Base-by-base conservation (phyloP, 495 filamentous ascomycete species). In the Annulohypoxylon moriforme region DNA sequence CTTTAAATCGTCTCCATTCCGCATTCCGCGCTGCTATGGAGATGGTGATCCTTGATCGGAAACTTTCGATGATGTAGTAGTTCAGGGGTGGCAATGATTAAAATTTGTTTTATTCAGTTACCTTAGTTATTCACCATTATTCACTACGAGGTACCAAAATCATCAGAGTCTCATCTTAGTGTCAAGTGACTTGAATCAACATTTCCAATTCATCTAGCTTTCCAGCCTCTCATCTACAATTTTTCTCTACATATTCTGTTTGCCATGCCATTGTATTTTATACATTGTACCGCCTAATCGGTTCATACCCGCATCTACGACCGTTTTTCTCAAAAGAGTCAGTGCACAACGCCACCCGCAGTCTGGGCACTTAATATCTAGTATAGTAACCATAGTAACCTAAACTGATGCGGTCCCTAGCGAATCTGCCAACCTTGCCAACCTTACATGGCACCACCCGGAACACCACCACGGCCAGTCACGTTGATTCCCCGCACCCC, bases 361-460 rank as follows among this genome's bases (percentile, higher is more conserved):
- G 49, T 22, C 24, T 64, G 58, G 63, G 25, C 38, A 60, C 34
- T 68, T 64, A 64, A 72, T 60, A 55, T 64, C 47, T 53, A 58
- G 31, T 56, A 36, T 24, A 20, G 16, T 16, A 31, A 20, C 33
- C 33, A 57, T 5, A 14, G 24, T 31, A 31, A 31, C 25, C 14
- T 31, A 52, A 18, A 64, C 71, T 73, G 71, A 73, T 68, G 65
- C 66, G 65, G 49, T 50, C 40, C 49, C 62, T 73, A 73, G 71
- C 66, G 66, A 73, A 65, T 46, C 55, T 66, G 36, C 74, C 66
- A 68, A 55, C 59, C 40, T 44, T 44, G 53, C 63, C 64, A 60
- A 61, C 70, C 34, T 58, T 75, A 67, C 74, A 74, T 77, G 73
- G 75, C 70, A 78, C 74, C 68, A 71, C 74, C 73, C 40, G 40